phyloP scores from a whole-genome alignment of 495 filamentous ascomycete genomes.

The Hyaloscypha hepaticicola region DNA sequence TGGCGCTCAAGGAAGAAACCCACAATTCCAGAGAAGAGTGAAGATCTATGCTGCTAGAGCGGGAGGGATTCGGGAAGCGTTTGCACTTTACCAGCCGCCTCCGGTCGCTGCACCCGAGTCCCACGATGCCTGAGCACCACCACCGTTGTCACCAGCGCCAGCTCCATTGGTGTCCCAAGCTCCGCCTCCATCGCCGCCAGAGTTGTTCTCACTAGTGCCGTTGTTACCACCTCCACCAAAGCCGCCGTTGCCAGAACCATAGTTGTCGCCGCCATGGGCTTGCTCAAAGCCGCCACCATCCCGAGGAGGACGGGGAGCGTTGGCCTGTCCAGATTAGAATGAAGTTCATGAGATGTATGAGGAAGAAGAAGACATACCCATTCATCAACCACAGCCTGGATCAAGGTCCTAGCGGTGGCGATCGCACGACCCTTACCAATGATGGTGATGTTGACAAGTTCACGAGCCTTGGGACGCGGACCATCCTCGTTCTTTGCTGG shows the following conservation, averaged over 20 bases:
- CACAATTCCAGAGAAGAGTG: too few species aligned
- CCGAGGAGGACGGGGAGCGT: slow-evolving; percentile 18
- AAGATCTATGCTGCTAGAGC: too few species aligned
- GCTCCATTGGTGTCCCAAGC: too few species aligned
- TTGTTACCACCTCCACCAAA: background rate
- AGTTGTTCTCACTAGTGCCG: background rate
- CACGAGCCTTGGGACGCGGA: slow-evolving; percentile 11
- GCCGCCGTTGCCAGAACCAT: background rate
- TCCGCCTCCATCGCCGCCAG: background rate
- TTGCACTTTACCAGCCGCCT: background rate
- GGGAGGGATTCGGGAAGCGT: background rate
- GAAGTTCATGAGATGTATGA: background rate
- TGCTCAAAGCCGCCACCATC: background rate
- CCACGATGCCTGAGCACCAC: background rate
- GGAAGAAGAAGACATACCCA: slow-evolving; percentile 5
- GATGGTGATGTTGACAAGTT: background rate
- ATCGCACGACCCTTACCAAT: background rate
- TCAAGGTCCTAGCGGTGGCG: slow-evolving; percentile 5
- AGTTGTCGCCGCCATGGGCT: background rate
- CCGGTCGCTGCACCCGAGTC: background rate
- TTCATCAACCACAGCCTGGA: slow-evolving; percentile 12
- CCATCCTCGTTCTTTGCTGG: slow-evolving; percentile 11
- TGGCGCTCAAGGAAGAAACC: too few species aligned
- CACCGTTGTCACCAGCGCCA: slow-evolving; percentile 1
- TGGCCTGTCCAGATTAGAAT: background rate